phyloP scores from a whole-genome alignment of 164 flowering plant species.

The Stephania japonica region DNA sequence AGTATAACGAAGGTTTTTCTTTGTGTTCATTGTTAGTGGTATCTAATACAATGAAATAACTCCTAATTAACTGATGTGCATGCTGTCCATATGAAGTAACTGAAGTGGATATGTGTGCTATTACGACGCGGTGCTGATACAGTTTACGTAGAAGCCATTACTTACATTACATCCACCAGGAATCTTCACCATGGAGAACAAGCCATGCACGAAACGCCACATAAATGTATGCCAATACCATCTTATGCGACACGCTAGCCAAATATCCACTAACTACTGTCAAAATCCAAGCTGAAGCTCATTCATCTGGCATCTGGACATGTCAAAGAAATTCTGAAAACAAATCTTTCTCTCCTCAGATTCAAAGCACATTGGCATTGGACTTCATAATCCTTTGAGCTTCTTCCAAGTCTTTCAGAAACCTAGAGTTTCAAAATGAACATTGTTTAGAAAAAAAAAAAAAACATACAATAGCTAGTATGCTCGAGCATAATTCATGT shows the following conservation, averaged over 20 bases:
- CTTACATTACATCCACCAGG: not conserved
- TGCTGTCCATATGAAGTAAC: too few relatives aligned
- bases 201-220: not conserved
- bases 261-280: not conserved
- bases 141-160: not conserved
- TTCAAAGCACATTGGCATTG: constrained; percentile 18
- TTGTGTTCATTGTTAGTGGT: too few relatives aligned
- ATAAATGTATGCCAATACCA: not conserved
- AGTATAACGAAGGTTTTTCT: too few relatives aligned
- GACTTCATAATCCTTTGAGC: constrained; percentile 28
- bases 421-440: constrained; percentile 18
- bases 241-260: not conserved
- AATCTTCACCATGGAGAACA: not conserved
- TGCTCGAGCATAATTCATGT: not conserved
- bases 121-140: not conserved
- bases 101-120: too few relatives aligned
- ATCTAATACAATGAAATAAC: too few relatives aligned
- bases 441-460: not conserved
- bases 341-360: not conserved
- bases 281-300: not conserved
- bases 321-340: not conserved
- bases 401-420: constrained; percentile 37
- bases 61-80: too few relatives aligned
- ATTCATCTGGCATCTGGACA: not conserved
- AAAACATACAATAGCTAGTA: not conserved